These are phyloP conservation scores for Candida frijolesensis DNA, from an alignment of 1,139 yeast genomes.

Conservation along the genomic window DNA sequence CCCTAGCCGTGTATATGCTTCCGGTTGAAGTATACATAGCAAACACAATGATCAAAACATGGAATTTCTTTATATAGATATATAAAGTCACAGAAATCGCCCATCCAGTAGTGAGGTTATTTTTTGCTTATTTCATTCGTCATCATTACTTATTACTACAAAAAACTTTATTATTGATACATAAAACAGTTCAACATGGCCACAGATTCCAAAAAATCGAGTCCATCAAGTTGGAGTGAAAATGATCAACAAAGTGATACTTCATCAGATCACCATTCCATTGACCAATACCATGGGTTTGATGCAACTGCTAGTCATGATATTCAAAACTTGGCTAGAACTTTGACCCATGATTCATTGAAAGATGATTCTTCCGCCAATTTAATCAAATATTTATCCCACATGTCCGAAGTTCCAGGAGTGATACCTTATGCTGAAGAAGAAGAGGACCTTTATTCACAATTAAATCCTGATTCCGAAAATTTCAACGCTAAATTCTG, in stretches of 20 bases:
- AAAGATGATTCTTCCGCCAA: conserved; percentile 29
- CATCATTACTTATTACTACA: too few species aligned
- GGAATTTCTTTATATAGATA: too few species aligned
- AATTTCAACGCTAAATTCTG: conserved; percentile 43
- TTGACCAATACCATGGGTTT: conserved; percentile 32
- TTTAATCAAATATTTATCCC: conserved; percentile 36
- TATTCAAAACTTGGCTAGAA: conserved; percentile 34
- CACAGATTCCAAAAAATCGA: not conserved
- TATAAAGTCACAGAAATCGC: too few species aligned
- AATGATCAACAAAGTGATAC: not conserved
- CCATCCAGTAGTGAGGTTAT: too few species aligned
- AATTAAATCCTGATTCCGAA: conserved; percentile 14
- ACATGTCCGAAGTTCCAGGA: conserved; percentile 58
- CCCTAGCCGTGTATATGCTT: too few species aligned
- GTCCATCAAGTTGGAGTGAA: not conserved
- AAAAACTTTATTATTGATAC: too few species aligned
- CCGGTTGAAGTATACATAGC: too few species aligned
- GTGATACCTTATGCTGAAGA: conserved; percentile 33
- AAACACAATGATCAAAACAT: too few species aligned
- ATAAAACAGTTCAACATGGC: too few species aligned
- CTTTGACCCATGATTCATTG: conserved; percentile 25
- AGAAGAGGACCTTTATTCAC: not conserved
- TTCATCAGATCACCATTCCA: conserved; percentile 22
- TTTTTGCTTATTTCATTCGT: too few species aligned
- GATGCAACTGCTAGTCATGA: conserved; percentile 27